Evolutionary conservation across 2,329 filamentous ascomycete genomes (phyloP).

Genomic region (Teratosphaeria zuluensis): DNA sequence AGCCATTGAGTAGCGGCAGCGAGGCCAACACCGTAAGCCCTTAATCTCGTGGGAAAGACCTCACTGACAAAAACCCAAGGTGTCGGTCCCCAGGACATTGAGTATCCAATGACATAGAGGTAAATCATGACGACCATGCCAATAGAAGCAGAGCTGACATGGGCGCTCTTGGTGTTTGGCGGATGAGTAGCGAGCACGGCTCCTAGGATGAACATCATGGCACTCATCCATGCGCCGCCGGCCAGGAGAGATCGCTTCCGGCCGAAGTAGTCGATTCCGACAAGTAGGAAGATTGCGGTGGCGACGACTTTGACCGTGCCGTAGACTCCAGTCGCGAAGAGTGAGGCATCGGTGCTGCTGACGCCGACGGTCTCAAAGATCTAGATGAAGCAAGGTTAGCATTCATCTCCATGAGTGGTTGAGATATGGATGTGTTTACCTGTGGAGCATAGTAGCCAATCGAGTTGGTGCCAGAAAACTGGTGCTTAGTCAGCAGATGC

Average conservation of each 20-base stretch:
- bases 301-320: constrained; percentile 38
- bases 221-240: constrained; percentile 33
- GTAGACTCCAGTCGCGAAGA: constrained; percentile 40
- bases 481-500: constrained; percentile 7
- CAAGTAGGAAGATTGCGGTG: constrained; percentile 34
- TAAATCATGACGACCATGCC: constrained; percentile 44
- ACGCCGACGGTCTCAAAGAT: constrained; percentile 36
- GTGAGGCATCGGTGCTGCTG: constrained; percentile 26
- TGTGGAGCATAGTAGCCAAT: constrained; percentile 37
- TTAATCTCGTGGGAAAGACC: constrained; percentile 29
- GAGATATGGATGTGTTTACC: not conserved
- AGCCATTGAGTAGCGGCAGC: constrained; percentile 41
- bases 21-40: constrained; percentile 48
- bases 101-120: constrained; percentile 39
- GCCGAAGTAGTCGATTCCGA: constrained; percentile 37
- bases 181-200: constrained; percentile 35
- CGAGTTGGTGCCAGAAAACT: constrained; percentile 25
- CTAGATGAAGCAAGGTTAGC: not conserved
- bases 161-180: constrained; percentile 47
- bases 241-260: constrained; percentile 37
- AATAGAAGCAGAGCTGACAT: constrained; percentile 49
- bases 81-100: constrained; percentile 37
- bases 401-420: not conserved
- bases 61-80: constrained; percentile 34
- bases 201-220: constrained; percentile 35